Evolutionary conservation across 2,329 filamentous ascomycete species (phyloP), one percentile per base, ranked within the genome.

Genomic region (Microdochium bolleyi): DNA sequence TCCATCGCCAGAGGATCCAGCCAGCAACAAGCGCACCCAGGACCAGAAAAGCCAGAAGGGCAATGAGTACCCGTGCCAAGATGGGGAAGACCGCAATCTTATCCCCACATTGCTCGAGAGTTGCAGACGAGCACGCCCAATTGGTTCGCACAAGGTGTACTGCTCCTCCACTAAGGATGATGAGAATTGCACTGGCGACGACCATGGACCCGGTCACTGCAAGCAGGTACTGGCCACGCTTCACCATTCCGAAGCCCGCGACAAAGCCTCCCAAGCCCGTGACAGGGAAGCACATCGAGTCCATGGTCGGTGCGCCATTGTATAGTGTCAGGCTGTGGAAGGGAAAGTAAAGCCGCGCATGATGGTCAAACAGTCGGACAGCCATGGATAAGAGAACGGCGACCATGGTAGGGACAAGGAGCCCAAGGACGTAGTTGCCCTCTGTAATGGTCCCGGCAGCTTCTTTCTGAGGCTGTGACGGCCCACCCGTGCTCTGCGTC

Each of bases 271-370:
- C 58, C 52, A 67, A 53, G 0, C 71, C 70, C 21, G 61, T 60
- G 49, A 68, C 70, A 48, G 70, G 63, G 3, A 71, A 60, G 4
- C 65, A 68, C 24, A 74, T 58, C 0, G 72, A 71, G 48, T 71
- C 63, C 1, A 58, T 58, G 0, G 72, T 73, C 0, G 59, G 30
- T 0, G 67, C 67, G 2, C 72, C 73, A 0, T 61, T 62, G 0
- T 62, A 57, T 16, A 56, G 56, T 5, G 68, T 60, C 1, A 77
- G 60, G 1, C 68, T 63, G 32, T 69, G 67, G 56, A 73, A 73
- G 0, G 72, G 72, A 34, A 53, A 49, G 27, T 55, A 50, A 11
- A 51, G 56, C 55, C 54, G 52, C 27, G 52, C 48, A 52, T 54
- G 54, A 37, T 54, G 55, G 49, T 55, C 53, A 22, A 58, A 53